Evolutionary conservation across 805 yeast genomes (phyloP).

Genomic region (Metschnikowia henanensis): DNA sequence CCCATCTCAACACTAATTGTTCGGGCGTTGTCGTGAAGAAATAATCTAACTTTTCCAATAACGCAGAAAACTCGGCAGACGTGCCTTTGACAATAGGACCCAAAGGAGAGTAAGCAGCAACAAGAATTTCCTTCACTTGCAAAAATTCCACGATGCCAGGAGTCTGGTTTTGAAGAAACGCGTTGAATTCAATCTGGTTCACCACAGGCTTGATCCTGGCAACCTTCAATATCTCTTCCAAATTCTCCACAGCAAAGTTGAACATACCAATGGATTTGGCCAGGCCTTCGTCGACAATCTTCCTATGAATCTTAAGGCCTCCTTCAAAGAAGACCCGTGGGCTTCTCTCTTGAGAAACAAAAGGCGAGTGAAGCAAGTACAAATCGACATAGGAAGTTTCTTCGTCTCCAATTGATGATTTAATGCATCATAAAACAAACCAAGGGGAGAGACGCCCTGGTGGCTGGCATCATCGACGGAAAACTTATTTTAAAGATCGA

Average conservation of each 20-base stretch:
- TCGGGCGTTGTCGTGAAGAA: conserved; percentile 39
- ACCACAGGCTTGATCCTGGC: conserved; percentile 25
- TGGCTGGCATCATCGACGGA: conserved; percentile 22
- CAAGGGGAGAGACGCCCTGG: conserved; percentile 10
- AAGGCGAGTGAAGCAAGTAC: conserved; percentile 51
- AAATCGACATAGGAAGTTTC: conserved; percentile 50
- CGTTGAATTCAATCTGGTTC: conserved; percentile 32
- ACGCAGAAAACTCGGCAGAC: conserved; percentile 21
- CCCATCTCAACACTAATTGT: conserved; percentile 48
- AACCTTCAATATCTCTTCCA: conserved; percentile 41
- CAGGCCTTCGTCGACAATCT: conserved; percentile 49
- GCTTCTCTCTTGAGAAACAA: conserved; percentile 24
- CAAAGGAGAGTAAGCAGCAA: conserved; percentile 28
- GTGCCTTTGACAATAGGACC: conserved; percentile 25
- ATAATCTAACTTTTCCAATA: conserved; percentile 26
- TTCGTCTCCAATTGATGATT: conserved; percentile 33
- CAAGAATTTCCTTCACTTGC: conserved; percentile 25
- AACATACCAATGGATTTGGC: conserved; percentile 63
- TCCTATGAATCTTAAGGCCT: conserved; percentile 53
- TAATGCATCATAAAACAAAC: conserved; percentile 42
- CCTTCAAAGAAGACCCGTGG: conserved; percentile 38
- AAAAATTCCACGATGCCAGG: conserved; percentile 31
- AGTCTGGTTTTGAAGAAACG: conserved; percentile 33
- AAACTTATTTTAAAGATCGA: conserved; percentile 62
- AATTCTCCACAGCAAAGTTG: conserved; percentile 49